These are phyloP conservation scores for Mercurialis annua DNA, from an alignment of 345 rosid genomes.

Conservation along the genomic window DNA sequence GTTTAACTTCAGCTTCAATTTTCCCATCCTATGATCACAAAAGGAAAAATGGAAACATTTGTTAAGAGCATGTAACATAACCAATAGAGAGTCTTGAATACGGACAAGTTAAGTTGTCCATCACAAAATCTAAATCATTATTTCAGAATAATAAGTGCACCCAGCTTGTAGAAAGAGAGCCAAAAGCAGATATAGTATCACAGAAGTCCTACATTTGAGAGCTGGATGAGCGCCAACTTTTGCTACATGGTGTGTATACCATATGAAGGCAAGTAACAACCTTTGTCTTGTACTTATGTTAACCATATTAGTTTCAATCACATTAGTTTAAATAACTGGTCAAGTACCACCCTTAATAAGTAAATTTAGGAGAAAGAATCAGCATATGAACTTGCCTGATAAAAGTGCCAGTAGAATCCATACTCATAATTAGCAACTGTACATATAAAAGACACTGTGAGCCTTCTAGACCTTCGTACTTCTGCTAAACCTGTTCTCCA, in stretches of 20 bases:
- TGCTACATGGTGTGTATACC: background rate
- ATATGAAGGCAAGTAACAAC: background rate
- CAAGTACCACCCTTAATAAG: background rate
- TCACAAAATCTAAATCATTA: background rate
- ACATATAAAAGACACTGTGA: slow-evolving; percentile 75
- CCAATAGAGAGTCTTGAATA: background rate
- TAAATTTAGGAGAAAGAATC: background rate
- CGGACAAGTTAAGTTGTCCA: background rate
- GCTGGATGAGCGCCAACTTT: background rate
- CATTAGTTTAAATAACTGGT: background rate
- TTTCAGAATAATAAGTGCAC: background rate
- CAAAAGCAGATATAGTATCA: background rate
- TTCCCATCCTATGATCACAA: slow-evolving; percentile 67
- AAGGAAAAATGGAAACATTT: slow-evolving; percentile 6
- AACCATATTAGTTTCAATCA: background rate
- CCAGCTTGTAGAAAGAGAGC: slow-evolving; percentile 3
- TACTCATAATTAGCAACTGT: slow-evolving; percentile 93
- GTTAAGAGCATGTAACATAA: slow-evolving; percentile 11
- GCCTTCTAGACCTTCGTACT: slow-evolving; percentile 85
- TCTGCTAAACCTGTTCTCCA: slow-evolving; percentile 97
- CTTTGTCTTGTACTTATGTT: background rate
- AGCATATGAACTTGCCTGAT: slow-evolving; percentile 54
- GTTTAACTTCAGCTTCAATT: slow-evolving; percentile 91
- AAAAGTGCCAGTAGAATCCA: slow-evolving; percentile 92
- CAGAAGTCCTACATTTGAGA: background rate